Percentiles rank a stretch among this genome's conserved stretches.
phyloP scores from a whole-genome alignment of 1,284 basidiomycete genomes.

The Irpex rosettiformis region DNA sequence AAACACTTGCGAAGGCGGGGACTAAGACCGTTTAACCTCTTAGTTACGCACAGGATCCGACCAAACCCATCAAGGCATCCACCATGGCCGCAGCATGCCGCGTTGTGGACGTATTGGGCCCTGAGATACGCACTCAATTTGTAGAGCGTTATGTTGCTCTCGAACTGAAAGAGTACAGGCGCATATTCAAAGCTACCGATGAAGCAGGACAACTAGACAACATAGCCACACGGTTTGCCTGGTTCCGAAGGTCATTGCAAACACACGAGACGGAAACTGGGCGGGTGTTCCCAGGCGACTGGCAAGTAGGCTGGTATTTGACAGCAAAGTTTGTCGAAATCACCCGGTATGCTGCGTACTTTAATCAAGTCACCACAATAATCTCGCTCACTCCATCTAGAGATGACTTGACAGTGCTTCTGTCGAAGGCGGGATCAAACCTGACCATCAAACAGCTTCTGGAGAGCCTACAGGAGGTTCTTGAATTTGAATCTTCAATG shows the following conservation, averaged over 20 bases:
- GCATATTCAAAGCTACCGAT: constrained; percentile 90
- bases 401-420: constrained; percentile 64
- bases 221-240: constrained; percentile 88
- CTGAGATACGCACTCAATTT: constrained; percentile 76
- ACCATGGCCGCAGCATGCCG: constrained; percentile 76
- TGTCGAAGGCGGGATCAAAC: constrained; percentile 68
- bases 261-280: constrained; percentile 87
- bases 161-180: constrained; percentile 93
- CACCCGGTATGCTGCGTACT: constrained; percentile 56
- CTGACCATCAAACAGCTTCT: constrained; percentile 77
- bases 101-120: constrained; percentile 84
- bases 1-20: neutral
- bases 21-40: constrained; percentile 6
- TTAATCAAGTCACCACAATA: neutral
- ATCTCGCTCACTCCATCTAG: constrained; percentile 31
- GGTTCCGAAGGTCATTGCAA: constrained; percentile 91
- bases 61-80: constrained; percentile 60
- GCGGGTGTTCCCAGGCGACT: constrained; percentile 75
- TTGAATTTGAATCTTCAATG: constrained; percentile 84
- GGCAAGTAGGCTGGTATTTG: constrained; percentile 81
- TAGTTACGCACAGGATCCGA: constrained; percentile 78
- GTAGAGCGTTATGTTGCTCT: constrained; percentile 89
- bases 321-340: constrained; percentile 83
- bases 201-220: constrained; percentile 98
- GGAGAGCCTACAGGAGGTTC: constrained; percentile 80